Evolutionary conservation across 2,329 filamentous ascomycete species (phyloP), one percentile per base, ranked within the genome.

Genomic region (Fusarium verticillioides): DNA sequence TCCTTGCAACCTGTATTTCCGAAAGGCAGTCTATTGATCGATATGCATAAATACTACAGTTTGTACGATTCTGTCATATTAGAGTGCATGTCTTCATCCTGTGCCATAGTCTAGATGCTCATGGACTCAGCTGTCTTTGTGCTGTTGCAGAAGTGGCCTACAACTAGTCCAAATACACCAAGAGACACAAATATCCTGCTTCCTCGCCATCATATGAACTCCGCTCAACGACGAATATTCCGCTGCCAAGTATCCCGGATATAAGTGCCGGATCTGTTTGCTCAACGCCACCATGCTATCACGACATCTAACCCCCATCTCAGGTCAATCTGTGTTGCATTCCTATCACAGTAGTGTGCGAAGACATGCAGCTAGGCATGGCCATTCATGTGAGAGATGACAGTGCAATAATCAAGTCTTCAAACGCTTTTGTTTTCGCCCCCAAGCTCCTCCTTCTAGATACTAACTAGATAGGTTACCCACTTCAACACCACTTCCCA

Each of bases 381-480:
- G 18, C 4, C 7, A 6, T 36, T n/a, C 28, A 39, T 44, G 40
- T 23, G 67, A 59, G 18, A 15, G 32, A 23, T 40, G 21, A 21
- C 28, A 53, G 30, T 39, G 46, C 26, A 19, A 37, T 44, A 26
- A 26, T 34, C 32, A 56, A 43, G 23, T 43, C 43, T 47, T 37
- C n/a, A 60, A 70, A 52, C 47, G 66, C 72, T 71, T 71, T 75
- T 69, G n/a, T 43, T 58, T 34, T 69, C 36, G 36, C 23, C 40
- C 19, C 42, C 42, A 36, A 69, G 60, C 60, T 60, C 65, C 60
- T 50, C 53, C 30, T 50, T 74, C 66, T 74, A 74, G 53, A 58
- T 63, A 62, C 66, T 69, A 54, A 62, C 70, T 74, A 58, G 46
- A 63, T 32, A 71, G 28, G 30, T 37, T 67, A 61, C 46, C 46